phyloP scores from a whole-genome alignment of 208 protist genomes.

The Tetramitus jugosus region DNA sequence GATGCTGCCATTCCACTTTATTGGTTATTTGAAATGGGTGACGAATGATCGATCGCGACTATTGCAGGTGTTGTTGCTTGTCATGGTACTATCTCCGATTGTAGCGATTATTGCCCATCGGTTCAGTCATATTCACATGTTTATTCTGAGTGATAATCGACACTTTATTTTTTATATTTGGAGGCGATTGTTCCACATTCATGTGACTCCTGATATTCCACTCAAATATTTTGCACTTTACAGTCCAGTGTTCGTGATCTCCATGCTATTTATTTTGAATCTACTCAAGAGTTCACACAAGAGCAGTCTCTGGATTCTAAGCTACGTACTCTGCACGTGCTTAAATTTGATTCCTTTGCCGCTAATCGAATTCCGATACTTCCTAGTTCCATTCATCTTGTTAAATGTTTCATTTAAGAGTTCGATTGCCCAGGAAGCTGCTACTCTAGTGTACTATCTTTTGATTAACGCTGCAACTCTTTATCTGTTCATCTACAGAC shows the following conservation, averaged over 20 bases:
- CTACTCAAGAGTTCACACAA: neutral
- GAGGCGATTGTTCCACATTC: constrained; percentile 27
- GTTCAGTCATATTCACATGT: constrained; percentile 31
- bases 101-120: too few species aligned
- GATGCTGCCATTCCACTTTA: neutral
- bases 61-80: too few species aligned
- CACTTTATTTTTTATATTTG: constrained; percentile 43
- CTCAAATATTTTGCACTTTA: neutral
- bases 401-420: constrained; percentile 23
- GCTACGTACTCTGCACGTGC: neutral
- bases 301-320: neutral
- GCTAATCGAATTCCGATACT: constrained; percentile 35
- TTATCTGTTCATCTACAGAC: constrained; percentile 31
- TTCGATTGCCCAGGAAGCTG: neutral
- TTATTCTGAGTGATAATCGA: constrained; percentile 40
- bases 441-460: constrained; percentile 16
- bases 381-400: constrained; percentile 29
- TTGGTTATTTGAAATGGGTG: neutral
- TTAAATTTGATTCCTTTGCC: constrained; percentile 21
- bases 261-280: neutral
- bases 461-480: constrained; percentile 32
- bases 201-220: neutral
- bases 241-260: constrained; percentile 14
- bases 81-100: neutral
- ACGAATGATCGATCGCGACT: neutral